phyloP scores from a whole-genome alignment of 306 rosid species.

The Ormosia emarginata region DNA sequence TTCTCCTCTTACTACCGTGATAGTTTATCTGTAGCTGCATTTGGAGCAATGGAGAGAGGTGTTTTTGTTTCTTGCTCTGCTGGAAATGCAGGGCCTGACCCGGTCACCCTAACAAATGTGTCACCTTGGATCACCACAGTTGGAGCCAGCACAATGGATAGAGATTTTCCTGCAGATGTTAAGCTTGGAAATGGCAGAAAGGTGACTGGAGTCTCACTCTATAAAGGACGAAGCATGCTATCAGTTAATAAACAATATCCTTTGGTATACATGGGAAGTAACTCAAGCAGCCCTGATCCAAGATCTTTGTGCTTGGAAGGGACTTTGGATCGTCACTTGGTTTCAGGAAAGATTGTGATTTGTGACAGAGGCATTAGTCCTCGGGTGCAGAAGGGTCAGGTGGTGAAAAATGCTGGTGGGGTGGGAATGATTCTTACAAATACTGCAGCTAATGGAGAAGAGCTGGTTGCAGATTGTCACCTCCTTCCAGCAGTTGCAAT shows the following conservation, averaged over 20 bases:
- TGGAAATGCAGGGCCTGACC: conserved; percentile 89
- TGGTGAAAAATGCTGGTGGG: conserved; percentile 88
- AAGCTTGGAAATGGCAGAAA: conserved; percentile 55
- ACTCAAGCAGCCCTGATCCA: conserved; percentile 36
- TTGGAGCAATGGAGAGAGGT: conserved; percentile 89
- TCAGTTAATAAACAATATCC: conserved; percentile 42
- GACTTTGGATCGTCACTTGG: conserved; percentile 47
- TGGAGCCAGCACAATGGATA: conserved; percentile 94
- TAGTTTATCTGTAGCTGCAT: conserved; percentile 73
- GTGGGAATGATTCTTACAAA: conserved; percentile 82
- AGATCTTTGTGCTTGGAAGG: conserved; percentile 43
- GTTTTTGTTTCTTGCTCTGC: conserved; percentile 88
- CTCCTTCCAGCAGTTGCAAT: conserved; percentile 81
- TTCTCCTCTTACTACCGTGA: conserved; percentile 68
- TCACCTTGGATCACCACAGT: conserved; percentile 91
- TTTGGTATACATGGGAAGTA: conserved; percentile 41
- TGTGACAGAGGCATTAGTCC: conserved; percentile 96
- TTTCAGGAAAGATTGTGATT: conserved; percentile 77
- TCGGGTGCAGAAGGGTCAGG: conserved; percentile 86
- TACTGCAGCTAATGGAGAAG: conserved; percentile 83
- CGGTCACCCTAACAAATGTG: conserved; percentile 69
- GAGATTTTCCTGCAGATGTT: conserved; percentile 83
- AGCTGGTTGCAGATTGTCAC: conserved; percentile 87
- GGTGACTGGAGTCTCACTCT: conserved; percentile 61
- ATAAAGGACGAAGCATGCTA: conserved; percentile 29